phyloP scores from a whole-genome alignment of 305 asterid species.

The Fraxinus angustifolia region DNA sequence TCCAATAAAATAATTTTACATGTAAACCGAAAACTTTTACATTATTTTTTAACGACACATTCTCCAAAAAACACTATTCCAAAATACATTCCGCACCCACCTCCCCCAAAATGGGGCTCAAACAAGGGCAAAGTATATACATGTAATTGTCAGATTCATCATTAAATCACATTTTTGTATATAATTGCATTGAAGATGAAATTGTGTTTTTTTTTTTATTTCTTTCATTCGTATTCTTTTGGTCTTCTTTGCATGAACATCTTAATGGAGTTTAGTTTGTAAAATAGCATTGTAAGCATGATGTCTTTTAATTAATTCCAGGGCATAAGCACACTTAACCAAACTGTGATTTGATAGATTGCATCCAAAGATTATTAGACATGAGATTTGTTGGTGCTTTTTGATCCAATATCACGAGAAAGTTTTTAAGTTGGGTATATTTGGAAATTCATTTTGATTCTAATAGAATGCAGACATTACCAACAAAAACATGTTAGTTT shows the following conservation, averaged over 20 bases:
- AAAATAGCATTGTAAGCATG: not conserved
- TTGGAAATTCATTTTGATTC: not conserved
- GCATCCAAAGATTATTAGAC: not conserved
- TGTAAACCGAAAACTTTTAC: too few species aligned
- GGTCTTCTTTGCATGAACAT: not conserved
- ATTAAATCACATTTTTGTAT: not conserved
- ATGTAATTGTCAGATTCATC: not conserved
- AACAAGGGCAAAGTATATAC: not conserved
- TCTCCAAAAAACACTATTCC: too few species aligned
- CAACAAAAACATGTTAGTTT: not conserved
- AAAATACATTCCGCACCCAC: too few species aligned
- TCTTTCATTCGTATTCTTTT: not conserved
- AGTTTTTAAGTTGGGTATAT: not conserved
- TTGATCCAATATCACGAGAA: not conserved
- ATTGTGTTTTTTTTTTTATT: not conserved
- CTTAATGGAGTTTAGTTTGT: not conserved
- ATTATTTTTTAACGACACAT: too few species aligned
- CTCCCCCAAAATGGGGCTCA: too few species aligned
- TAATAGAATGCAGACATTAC: not conserved
- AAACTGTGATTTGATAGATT: not conserved
- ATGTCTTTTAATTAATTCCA: not conserved
- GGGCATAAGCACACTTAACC: not conserved
- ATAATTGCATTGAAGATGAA: not conserved
- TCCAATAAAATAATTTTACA: too few species aligned
- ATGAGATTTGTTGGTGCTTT: not conserved